phyloP scores from a whole-genome alignment of 805 yeast species.

The Lachancea kluyveri region DNA sequence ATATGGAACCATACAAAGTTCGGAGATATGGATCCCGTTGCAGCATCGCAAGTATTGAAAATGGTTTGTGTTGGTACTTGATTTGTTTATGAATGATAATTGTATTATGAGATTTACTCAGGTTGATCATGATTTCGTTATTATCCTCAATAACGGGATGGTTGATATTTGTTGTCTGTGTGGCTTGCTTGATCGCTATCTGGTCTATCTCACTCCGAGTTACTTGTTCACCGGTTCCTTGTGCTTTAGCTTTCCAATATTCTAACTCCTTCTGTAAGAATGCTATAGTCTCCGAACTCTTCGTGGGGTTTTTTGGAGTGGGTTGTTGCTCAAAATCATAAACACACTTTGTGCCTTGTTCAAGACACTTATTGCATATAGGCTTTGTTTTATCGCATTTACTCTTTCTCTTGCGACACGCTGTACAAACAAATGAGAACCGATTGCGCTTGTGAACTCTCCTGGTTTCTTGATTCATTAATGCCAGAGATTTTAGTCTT shows the following conservation, averaged over 20 bases:
- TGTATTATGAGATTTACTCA: constrained; percentile 4
- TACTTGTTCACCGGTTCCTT: too few relatives aligned
- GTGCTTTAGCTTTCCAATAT: constrained; percentile 1
- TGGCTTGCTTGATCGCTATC: too few relatives aligned
- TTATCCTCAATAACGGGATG: too few relatives aligned
- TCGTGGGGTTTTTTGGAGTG: neutral
- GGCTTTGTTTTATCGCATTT: constrained; percentile 7
- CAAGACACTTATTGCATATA: constrained; percentile 2
- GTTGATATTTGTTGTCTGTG: too few relatives aligned
- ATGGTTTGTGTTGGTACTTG: constrained; percentile 5
- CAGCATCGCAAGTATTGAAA: constrained; percentile 5
- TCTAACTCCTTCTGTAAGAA: neutral
- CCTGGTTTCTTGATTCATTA: too few relatives aligned
- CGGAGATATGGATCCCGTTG: constrained; percentile 6
- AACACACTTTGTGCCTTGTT: constrained; percentile 1
- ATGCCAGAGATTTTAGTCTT: too few relatives aligned
- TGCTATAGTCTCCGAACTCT: neutral
- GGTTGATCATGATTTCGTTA: constrained; percentile 1
- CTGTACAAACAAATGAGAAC: constrained; percentile 4
- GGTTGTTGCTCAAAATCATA: constrained; percentile 2
- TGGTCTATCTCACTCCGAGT: too few relatives aligned
- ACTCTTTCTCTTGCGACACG: constrained; percentile 6
- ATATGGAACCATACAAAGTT: constrained; percentile 4
- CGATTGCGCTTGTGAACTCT: constrained; percentile 6
- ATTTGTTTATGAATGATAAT: constrained; percentile 3